Evolutionary conservation across 208 protist species (phyloP), one percentile per base, ranked within the genome.

Genomic region (Balamuthia mandrillaris): DNA sequence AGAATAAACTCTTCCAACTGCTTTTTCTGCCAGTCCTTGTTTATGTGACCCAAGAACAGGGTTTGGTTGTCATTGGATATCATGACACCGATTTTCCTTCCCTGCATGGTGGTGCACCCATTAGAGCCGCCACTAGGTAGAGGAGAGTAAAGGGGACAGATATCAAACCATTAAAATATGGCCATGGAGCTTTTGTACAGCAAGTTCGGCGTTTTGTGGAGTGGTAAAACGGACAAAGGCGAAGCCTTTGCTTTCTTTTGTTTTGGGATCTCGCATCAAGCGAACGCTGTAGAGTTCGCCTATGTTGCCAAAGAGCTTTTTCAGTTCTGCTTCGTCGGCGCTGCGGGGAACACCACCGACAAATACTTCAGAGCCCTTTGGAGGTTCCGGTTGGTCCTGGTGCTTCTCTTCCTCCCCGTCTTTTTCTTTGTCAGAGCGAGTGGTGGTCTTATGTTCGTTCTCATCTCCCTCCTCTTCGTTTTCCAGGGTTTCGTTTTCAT

Each of bases 41-140:
- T 39, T 16, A 70, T 33, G 61, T 70, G 61, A n/a, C 61, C 61
- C 29, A 70, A 39, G 31, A 70, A 70, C 37, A 70, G 61, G 14
- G 61, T 70, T 27, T 70, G 61, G 61, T 70, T 70, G 61, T 70
- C 61, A 39, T 70, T 70, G 61, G 61, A 70, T 21, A 49, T 33
- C 14, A 70, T 39, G 1, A 70, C 61, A 3, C 61, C 61, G 7
- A 70, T 31, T 39, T 70, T 70, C 37, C 61, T 33, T 7, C 61
- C 61, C 61, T 70, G 29, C 31, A 70, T 39, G 33, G 47, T 49
- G 6, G 35, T 39, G 61, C 47, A 70, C n/a, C 61, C 61, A 21
- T 70, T 70, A 2, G 61, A 70, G n/a, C 47, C 61, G 33, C 61
- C 61, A 33, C 37, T 70, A 4, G 61, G 31, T 10, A 9, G 2